Evolutionary conservation across 2,329 filamentous ascomycete genomes (phyloP).

Genomic region (Allantophomopsis lycopodina): DNA sequence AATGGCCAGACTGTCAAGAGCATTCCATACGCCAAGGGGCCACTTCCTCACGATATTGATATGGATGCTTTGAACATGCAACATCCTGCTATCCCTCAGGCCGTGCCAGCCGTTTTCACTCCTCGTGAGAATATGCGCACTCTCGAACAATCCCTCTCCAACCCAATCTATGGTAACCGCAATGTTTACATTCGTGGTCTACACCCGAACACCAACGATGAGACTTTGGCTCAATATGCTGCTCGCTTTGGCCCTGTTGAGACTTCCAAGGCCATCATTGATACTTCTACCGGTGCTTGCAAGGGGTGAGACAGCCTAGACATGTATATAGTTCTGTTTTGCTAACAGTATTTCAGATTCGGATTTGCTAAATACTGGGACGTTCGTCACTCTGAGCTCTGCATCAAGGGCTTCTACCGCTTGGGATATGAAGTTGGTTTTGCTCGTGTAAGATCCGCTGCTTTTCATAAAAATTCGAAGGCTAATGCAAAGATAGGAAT

Average conservation of each 20-base stretch:
- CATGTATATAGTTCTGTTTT: background rate
- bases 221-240: conserved; percentile 71
- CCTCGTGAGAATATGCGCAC: conserved; percentile 78
- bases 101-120: conserved; percentile 80
- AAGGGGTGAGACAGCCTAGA: conserved; percentile 58
- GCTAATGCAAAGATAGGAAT: conserved; percentile 50
- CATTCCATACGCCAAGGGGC: conserved; percentile 14
- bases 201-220: conserved; percentile 88
- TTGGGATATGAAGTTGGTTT: conserved; percentile 97
- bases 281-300: conserved; percentile 82
- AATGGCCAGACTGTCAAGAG: conserved; percentile 17
- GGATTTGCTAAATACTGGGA: conserved; percentile 94
- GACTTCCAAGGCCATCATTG: conserved; percentile 97
- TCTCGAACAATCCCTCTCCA: conserved; percentile 87
- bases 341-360: conserved; percentile 44
- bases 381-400: conserved; percentile 80
- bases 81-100: conserved; percentile 73
- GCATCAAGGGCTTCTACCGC: conserved; percentile 89
- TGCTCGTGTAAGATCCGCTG: conserved; percentile 52
- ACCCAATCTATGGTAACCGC: conserved; percentile 79
- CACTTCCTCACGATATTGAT: conserved; percentile 16
- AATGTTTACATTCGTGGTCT: conserved; percentile 98
- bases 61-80: conserved; percentile 56
- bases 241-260: conserved; percentile 85
- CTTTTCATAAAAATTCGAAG: background rate